Evolutionary conservation across 1,284 basidiomycete genomes (phyloP).

Genomic region (Boletellus dicymbophilus): DNA sequence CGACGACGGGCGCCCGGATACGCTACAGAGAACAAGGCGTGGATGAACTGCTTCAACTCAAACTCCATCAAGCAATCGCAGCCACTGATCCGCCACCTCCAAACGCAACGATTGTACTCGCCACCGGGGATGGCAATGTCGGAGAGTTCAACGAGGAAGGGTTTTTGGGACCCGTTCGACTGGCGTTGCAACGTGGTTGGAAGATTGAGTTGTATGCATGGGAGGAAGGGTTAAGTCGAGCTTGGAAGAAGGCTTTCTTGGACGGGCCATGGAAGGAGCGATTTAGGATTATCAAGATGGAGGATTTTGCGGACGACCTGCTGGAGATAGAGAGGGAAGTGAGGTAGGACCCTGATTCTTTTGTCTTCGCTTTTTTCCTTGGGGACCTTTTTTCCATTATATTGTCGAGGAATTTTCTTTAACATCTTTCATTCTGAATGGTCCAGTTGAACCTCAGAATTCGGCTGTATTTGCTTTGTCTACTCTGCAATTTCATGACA

Average conservation of each 20-base stretch:
- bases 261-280: constrained; percentile 41
- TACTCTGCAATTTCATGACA: too few species aligned
- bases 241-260: constrained; percentile 71
- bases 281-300: constrained; percentile 60
- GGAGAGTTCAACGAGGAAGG: constrained; percentile 89
- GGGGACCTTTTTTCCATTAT: neutral
- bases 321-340: constrained; percentile 40
- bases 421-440: too few species aligned
- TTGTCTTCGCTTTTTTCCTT: neutral
- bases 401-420: neutral
- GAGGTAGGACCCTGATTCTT: constrained; percentile 8
- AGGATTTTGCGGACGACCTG: constrained; percentile 59
- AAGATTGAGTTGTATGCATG: constrained; percentile 85
- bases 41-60: constrained; percentile 85
- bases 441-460: too few species aligned
- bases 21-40: constrained; percentile 83
- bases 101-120: constrained; percentile 80
- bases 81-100: constrained; percentile 61
- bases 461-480: too few species aligned
- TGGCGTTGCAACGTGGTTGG: constrained; percentile 85
- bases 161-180: constrained; percentile 80
- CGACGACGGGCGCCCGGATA: constrained; percentile 30
- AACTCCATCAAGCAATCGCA: constrained; percentile 81
- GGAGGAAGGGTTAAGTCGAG: constrained; percentile 75
- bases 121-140: constrained; percentile 87